phyloP scores from a whole-genome alignment of 768 basidiomycete species.

The Thelephora ganbajun region DNA sequence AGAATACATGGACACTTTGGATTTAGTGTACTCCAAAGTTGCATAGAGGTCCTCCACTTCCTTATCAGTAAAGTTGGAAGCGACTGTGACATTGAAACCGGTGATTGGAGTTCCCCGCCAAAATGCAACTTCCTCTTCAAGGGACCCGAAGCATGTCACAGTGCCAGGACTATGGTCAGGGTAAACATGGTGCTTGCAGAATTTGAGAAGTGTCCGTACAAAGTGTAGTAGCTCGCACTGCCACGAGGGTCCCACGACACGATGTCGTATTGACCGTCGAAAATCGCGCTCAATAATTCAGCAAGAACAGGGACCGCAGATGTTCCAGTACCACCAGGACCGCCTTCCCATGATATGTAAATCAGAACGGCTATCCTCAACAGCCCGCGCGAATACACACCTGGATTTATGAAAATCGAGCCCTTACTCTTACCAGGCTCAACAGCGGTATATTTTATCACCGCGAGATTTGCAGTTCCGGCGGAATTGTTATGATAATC shows the following conservation, averaged over 20 bases:
- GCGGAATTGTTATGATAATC: no score
- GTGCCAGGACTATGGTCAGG: constrained; percentile 1
- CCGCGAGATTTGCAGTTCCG: no score
- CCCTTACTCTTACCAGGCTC: background rate
- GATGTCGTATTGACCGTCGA: constrained; percentile 4
- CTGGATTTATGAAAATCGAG: background rate
- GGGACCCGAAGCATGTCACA: constrained; percentile 3
- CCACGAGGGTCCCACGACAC: constrained; percentile 8
- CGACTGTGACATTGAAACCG: constrained; percentile 2
- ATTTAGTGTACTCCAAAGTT: constrained; percentile 3
- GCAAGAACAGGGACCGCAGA: background rate
- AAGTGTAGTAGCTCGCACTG: background rate
- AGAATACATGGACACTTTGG: constrained; percentile 1
- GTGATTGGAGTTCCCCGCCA: constrained; percentile 3
- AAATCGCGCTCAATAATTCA: background rate
- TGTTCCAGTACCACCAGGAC: constrained; percentile 2
- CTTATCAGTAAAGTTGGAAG: constrained; percentile 4
- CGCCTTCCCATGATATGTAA: background rate
- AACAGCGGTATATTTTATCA: no score
- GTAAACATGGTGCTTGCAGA: background rate
- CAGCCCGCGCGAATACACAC: background rate
- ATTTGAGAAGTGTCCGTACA: no score
- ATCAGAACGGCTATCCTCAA: background rate
- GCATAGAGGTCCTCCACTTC: constrained; percentile 1
- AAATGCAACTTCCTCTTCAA: constrained; percentile 1